Evolutionary conservation across 202 grass and related monocot species (phyloP).

Genomic region (Miscanthus sacchariflorus): DNA sequence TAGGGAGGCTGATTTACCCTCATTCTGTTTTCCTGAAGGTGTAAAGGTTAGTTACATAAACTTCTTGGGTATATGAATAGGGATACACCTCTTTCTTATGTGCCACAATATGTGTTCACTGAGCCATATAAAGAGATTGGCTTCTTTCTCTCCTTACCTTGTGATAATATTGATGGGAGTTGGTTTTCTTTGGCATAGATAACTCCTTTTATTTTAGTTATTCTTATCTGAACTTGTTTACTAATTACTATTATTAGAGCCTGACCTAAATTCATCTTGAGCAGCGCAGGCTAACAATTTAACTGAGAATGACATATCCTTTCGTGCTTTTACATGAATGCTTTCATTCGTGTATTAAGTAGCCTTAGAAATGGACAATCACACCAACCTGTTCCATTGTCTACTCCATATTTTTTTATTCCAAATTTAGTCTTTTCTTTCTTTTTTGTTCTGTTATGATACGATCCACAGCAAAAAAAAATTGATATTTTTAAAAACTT

Average conservation of each 20-base stretch:
- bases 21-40: conserved; percentile 97
- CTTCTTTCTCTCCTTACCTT: neutral
- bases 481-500: conserved; percentile 16
- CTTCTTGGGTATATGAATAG: conserved; percentile 22
- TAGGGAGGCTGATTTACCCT: conserved; percentile 81
- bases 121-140: neutral
- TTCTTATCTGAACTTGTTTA: conserved; percentile 31
- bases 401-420: neutral
- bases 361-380: conserved; percentile 26
- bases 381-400: conserved; percentile 10
- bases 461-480: neutral
- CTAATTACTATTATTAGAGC: neutral
- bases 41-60: conserved; percentile 80
- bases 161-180: conserved; percentile 14
- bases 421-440: neutral
- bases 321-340: neutral
- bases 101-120: conserved; percentile 20
- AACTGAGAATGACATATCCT: neutral
- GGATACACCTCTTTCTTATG: neutral
- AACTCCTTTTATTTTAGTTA: conserved; percentile 31
- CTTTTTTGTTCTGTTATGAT: conserved; percentile 9
- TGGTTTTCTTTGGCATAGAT: neutral
- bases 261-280: neutral
- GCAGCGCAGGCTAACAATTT: neutral
- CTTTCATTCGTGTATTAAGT: neutral